Percentiles rank a stretch among this genome's conserved stretches.
Conservation (phyloP, 2,329 filamentous ascomycete genomes). For the Thyridium curvatum region DNA sequence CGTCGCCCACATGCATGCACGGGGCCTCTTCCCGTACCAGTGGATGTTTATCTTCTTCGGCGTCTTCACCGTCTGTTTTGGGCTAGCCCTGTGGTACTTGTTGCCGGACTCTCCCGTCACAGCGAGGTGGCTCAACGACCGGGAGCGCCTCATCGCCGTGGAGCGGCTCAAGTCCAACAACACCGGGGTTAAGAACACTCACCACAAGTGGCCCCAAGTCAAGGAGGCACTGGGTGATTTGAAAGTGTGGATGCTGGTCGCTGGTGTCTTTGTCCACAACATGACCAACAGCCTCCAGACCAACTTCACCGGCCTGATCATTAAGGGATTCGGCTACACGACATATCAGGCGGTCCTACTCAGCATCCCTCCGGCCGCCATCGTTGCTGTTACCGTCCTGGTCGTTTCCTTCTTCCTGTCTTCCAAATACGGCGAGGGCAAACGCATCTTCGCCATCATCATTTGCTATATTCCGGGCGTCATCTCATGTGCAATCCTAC, state of each 20-base stretch:
- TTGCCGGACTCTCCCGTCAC: conserved; percentile 60
- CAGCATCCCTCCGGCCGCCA: too few species aligned
- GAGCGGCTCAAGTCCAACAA: conserved; percentile 33
- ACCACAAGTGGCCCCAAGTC: conserved; percentile 15
- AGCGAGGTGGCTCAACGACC: conserved; percentile 51
- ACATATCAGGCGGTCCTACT: too few species aligned
- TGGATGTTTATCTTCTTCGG: conserved; percentile 21
- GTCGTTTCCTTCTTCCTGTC: too few species aligned
- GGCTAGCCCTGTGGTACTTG: conserved; percentile 43
- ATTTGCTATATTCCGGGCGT: too few species aligned
- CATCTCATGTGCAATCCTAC: too few species aligned
- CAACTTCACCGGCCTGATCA: conserved; percentile 26
- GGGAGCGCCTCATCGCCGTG: conserved; percentile 51
- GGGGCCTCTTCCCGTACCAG: conserved; percentile 38
- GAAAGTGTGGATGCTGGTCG: conserved; percentile 55
- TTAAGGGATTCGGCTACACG: conserved; percentile 24
- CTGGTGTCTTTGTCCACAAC: conserved; percentile 17
- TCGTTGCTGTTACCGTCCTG: too few species aligned
- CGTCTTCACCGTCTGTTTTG: conserved; percentile 27
- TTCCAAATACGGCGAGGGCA: too few species aligned
- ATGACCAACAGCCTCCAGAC: conserved; percentile 29
- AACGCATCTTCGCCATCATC: too few species aligned
- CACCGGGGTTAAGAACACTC: conserved; percentile 15
- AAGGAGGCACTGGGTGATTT: conserved; percentile 32
- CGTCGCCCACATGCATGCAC: conserved; percentile 39